Conservation (phyloP, 129 eudicot genomes). For the Gnaphalium uliginosum region DNA sequence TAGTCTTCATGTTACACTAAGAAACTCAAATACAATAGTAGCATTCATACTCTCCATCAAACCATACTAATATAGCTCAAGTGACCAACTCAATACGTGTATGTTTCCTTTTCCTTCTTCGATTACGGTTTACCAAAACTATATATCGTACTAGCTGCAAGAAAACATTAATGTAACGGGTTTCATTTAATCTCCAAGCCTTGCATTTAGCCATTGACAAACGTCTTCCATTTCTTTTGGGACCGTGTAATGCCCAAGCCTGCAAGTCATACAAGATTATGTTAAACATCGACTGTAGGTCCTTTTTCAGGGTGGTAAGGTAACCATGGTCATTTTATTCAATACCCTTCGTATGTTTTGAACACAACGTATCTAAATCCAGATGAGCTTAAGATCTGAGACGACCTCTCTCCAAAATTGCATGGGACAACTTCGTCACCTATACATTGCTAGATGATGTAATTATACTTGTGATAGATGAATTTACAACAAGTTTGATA, state of each 20-base stretch:
- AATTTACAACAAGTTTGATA: not conserved
- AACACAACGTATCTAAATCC: conserved; percentile 71
- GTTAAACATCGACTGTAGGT: not conserved
- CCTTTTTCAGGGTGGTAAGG: not conserved
- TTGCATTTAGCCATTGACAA: conserved; percentile 61
- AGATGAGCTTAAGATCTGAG: conserved; percentile 58
- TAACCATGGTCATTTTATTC: conserved; percentile 6
- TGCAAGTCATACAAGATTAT: conserved; percentile 32
- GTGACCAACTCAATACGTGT: conserved; percentile 19
- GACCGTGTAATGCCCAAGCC: conserved; percentile 90
- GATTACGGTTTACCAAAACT: conserved; percentile 10
- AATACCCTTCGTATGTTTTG: conserved; percentile 52
- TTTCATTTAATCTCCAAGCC: conserved; percentile 55
- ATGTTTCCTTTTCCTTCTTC: conserved; percentile 16
- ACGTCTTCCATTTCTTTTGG: conserved; percentile 95
- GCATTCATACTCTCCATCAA: conserved; percentile 31
- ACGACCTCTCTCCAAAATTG: conserved; percentile 71
- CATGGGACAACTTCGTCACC: conserved; percentile 93
- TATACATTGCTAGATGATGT: conserved; percentile 24
- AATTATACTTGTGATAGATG: not conserved
- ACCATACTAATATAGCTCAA: conserved; percentile 1
- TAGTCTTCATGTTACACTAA: conserved; percentile 7
- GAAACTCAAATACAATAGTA: conserved; percentile 32
- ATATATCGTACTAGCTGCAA: conserved; percentile 10
- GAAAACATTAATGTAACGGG: conserved; percentile 6